A percentile compares a stretch with the other conserved stretches of the same genome.
These are phyloP conservation scores for Claviceps fusiformis DNA, from an alignment of 2,329 filamentous ascomycete genomes.

Conservation along the genomic window DNA sequence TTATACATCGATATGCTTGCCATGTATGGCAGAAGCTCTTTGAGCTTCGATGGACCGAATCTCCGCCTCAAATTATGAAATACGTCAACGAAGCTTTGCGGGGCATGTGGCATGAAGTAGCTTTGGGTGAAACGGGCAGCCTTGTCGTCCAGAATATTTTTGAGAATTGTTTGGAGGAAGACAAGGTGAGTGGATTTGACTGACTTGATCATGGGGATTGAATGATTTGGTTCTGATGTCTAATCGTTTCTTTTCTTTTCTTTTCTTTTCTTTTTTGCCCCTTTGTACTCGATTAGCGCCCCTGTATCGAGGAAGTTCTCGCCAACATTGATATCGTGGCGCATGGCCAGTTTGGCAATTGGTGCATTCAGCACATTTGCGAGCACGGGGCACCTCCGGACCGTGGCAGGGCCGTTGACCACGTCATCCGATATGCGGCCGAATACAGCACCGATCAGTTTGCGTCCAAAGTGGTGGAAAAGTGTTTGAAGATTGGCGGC, in stretches of 20 bases:
- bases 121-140: conserved; percentile 91
- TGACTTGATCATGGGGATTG: background rate
- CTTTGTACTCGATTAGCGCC: conserved; percentile 47
- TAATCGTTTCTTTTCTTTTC: background rate
- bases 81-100: conserved; percentile 90
- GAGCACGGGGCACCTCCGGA: conserved; percentile 88
- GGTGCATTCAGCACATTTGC: conserved; percentile 99
- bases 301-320: conserved; percentile 93
- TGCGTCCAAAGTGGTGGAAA: conserved; percentile 97
- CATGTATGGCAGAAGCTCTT: conserved; percentile 99
- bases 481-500: conserved; percentile 94
- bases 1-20: conserved; percentile 96
- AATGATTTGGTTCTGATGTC: background rate
- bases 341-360: conserved; percentile 96
- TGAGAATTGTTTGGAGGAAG: conserved; percentile 95
- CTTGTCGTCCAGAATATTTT: conserved; percentile 99
- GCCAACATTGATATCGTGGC: conserved; percentile 91
- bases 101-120: conserved; percentile 98
- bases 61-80: conserved; percentile 95
- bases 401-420: conserved; percentile 84
- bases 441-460: conserved; percentile 99
- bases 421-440: conserved; percentile 82
- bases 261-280: background rate
- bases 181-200: conserved; percentile 53
- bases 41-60: conserved; percentile 88